Base-by-base conservation (phyloP, 768 basidiomycete species). In the Termitomyces sp. region DNA sequence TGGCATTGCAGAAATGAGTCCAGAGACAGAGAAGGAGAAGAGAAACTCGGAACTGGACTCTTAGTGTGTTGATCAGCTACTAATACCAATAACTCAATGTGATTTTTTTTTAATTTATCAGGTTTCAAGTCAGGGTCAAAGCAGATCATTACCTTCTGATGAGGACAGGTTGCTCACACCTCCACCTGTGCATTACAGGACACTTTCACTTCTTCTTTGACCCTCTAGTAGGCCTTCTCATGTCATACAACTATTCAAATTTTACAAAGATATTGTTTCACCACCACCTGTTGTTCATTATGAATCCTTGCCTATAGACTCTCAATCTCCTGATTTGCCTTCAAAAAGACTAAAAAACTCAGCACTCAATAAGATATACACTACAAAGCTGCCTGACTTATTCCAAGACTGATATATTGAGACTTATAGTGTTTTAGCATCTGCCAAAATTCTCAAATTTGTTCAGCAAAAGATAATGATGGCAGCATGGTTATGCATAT, bases 401-500 rank as follows among this genome's bases (percentile, higher is more conserved):
- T n/a, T n/a, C n/a, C n/a, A 71, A 32, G 70, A 72, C 40, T 63
- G 64, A 45, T 66, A 59, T 34, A 38, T 41, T 0, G n/a, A 49
- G 5, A 52, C 29, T n/a, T 59, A 46, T 47, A 40, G 53, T 14
- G 52, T 37, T 12, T 54, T 64, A 4, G n/a, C n/a, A n/a, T n/a
- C n/a, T n/a, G 35, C 35, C 0, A 60, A 61, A 2, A 56, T 72
- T 1, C 37, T 74, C 8, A 65, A 6, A 17, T 52, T 47, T 50
- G 44, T 57, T 9, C 23, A 41, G 21, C 40, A 44, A 4, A 51
- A 57, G n/a, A 14, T 60, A 2, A 57, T 60, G 43, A 51, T 53
- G 44, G 51, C 60, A 16, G 56, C 58, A 14, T 61, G 57, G 60
- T 41, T 57, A 14, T 48, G 42, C 16, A 35, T 61, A 10, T 48